phyloP scores from a whole-genome alignment of 768 basidiomycete genomes.

The Pulveroboletus sp. region DNA sequence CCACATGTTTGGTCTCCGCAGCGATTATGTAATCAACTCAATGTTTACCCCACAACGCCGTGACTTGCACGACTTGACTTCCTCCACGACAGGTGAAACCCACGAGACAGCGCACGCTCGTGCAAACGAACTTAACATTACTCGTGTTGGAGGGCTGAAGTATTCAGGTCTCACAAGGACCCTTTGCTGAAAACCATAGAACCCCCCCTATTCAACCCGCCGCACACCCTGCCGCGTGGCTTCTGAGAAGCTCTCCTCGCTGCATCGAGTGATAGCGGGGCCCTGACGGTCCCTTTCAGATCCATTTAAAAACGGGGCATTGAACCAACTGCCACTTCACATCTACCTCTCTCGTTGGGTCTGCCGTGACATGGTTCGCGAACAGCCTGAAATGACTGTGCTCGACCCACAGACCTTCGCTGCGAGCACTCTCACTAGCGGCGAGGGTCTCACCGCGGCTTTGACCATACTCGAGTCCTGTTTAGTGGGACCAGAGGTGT shows the following conservation, averaged over 20 bases:
- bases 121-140: background rate
- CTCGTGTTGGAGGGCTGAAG: background rate
- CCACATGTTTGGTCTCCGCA: conserved; percentile 16
- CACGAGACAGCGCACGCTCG: too few relatives aligned
- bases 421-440: conserved; percentile 13
- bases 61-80: background rate
- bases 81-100: background rate
- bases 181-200: background rate
- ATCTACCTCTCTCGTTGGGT: background rate
- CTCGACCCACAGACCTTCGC: conserved; percentile 19
- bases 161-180: background rate
- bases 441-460: conserved; percentile 17
- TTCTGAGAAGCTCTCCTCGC: conserved; percentile 4
- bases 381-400: background rate
- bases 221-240: background rate
- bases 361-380: background rate
- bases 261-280: background rate
- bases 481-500: conserved; percentile 19
- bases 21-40: conserved; percentile 13
- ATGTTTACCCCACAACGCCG: background rate
- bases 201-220: background rate
- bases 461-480: conserved; percentile 19
- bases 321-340: background rate
- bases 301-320: background rate
- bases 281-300: background rate